A percentile compares a stretch with the other conserved stretches of the same genome.
Evolutionary conservation across 2,329 filamentous ascomycete species (phyloP).

Genomic region (Ceratocystis albifundus): DNA sequence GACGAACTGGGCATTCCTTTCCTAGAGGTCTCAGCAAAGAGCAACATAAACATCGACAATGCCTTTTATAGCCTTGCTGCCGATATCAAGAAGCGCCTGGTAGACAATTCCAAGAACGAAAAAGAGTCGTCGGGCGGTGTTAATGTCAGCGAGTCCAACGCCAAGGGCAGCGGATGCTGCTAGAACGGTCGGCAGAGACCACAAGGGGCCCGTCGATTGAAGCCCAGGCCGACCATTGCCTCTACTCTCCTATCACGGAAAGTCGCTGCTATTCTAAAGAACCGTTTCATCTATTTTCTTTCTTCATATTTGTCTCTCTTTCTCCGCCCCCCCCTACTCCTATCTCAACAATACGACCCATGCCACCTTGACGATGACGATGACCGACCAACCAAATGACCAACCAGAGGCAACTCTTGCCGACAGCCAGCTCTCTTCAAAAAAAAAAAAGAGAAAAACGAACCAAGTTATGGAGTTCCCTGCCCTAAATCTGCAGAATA

Average conservation of each 20-base stretch:
- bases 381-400: neutral
- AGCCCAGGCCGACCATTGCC: neutral
- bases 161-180: conserved; percentile 61
- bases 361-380: conserved; percentile 4
- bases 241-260: neutral
- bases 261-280: neutral
- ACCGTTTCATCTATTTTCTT: neutral
- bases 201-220: neutral
- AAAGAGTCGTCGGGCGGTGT: conserved; percentile 48
- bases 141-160: conserved; percentile 53
- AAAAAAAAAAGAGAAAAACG: neutral
- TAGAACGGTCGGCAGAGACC: conserved; percentile 34
- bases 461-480: no score
- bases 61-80: conserved; percentile 90
- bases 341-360: neutral
- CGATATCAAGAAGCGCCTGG: conserved; percentile 97
- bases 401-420: neutral
- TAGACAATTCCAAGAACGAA: conserved; percentile 77
- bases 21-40: conserved; percentile 96
- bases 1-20: conserved; percentile 96
- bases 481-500: no score
- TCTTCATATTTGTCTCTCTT: conserved; percentile 3
- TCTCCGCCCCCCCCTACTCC: no score
- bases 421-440: neutral
- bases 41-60: conserved; percentile 99